phyloP scores from a whole-genome alignment of 345 rosid species.

The Pugionium dolabratum region DNA sequence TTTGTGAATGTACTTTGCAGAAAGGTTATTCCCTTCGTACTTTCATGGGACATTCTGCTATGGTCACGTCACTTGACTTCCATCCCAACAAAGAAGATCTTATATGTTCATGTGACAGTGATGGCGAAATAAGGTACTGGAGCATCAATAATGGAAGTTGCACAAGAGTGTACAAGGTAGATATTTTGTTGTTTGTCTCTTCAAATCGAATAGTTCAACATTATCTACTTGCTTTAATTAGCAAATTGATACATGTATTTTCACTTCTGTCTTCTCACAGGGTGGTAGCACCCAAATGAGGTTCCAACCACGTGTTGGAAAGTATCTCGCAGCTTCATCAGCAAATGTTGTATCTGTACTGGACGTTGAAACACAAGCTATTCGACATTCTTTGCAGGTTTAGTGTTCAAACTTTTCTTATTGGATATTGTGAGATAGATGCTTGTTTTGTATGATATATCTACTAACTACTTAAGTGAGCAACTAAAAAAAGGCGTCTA shows the following conservation, averaged over 20 bases:
- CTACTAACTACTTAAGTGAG: not conserved
- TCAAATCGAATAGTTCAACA: conserved; percentile 5
- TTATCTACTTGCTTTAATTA: not conserved
- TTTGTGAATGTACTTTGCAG: conserved; percentile 52
- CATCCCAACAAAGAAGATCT: conserved; percentile 90
- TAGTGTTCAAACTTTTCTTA: conserved; percentile 8
- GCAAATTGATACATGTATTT: not conserved
- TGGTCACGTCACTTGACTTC: conserved; percentile 85
- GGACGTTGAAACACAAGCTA: conserved; percentile 81
- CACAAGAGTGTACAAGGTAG: conserved; percentile 79
- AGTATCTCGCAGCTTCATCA: conserved; percentile 87
- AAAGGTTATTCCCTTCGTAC: conserved; percentile 79
- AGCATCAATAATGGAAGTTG: conserved; percentile 82
- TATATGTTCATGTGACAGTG: conserved; percentile 88
- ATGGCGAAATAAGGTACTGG: conserved; percentile 95
- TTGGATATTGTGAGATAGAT: conserved; percentile 1
- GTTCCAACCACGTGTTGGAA: conserved; percentile 89
- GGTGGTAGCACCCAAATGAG: conserved; percentile 85
- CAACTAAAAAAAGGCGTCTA: not conserved
- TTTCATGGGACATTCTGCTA: conserved; percentile 72
- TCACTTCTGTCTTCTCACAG: conserved; percentile 37
- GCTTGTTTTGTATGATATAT: conserved; percentile 1
- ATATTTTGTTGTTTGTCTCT: conserved; percentile 1
- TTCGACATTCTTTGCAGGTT: conserved; percentile 78
- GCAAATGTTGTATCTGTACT: conserved; percentile 80